Percentiles rank a stretch among this genome's conserved stretches.
Conservation (phyloP, 441 rosid species). For the Dalechampia spathulata region DNA sequence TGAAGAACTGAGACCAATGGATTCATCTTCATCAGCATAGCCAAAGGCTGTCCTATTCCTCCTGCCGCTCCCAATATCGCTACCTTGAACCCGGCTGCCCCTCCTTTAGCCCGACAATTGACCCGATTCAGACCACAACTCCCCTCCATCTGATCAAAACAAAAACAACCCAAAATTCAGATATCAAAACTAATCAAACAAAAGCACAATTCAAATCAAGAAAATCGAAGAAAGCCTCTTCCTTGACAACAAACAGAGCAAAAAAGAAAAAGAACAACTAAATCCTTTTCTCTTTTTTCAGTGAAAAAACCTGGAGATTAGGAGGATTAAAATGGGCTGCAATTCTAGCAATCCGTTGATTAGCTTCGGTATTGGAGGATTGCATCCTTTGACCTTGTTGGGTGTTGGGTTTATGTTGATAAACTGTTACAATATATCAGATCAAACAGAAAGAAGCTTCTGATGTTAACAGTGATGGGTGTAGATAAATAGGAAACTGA, state of each 20-base stretch:
- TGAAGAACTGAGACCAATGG: constrained; percentile 85
- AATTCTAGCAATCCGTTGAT: constrained; percentile 60
- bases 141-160: constrained; percentile 29
- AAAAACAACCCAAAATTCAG: neutral
- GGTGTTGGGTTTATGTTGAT: neutral
- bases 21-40: constrained; percentile 83
- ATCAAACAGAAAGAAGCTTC: neutral
- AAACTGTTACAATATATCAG: neutral
- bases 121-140: constrained; percentile 32
- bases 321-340: constrained; percentile 65
- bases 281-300: too few relatives aligned
- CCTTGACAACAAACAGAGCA: too few relatives aligned
- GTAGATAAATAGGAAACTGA: neutral
- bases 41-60: constrained; percentile 87
- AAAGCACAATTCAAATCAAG: neutral
- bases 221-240: neutral
- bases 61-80: constrained; percentile 90
- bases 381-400: neutral
- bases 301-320: constrained; percentile 25
- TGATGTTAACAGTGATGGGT: too few relatives aligned
- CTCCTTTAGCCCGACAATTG: constrained; percentile 70
- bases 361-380: constrained; percentile 20
- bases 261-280: too few relatives aligned
- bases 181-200: neutral
- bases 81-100: constrained; percentile 71